Evolutionary conservation across 208 protist species (phyloP).

Genomic region (Porcisia hertigi): DNA sequence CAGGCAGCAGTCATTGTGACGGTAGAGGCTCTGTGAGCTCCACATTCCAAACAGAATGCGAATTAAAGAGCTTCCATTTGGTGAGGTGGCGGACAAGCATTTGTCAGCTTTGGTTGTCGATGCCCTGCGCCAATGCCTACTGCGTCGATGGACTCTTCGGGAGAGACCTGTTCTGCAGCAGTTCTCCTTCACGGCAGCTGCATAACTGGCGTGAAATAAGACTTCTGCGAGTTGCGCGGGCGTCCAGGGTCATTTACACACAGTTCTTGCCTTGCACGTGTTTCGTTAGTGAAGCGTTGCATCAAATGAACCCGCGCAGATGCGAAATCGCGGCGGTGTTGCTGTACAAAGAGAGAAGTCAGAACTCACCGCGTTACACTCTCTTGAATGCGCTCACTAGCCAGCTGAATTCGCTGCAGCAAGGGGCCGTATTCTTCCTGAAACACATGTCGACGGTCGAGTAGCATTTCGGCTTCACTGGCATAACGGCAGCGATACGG

Average conservation of each 20-base stretch:
- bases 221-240: no score
- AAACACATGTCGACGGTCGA: constrained; percentile 46
- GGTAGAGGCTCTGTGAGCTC: background rate
- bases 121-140: background rate
- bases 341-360: background rate
- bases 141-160: background rate
- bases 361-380: constrained; percentile 25
- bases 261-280: no score
- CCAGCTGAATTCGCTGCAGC: constrained; percentile 38
- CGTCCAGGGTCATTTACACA: no score
- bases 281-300: background rate
- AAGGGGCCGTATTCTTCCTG: constrained; percentile 42
- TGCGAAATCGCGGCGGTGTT: background rate
- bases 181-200: background rate
- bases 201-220: no score
- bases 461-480: constrained; percentile 9
- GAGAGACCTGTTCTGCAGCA: background rate
- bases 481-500: constrained; percentile 30
- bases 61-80: background rate
- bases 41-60: background rate
- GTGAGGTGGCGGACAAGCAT: background rate
- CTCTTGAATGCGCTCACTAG: constrained; percentile 53
- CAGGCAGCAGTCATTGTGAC: background rate
- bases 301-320: background rate
- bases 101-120: background rate